Evolutionary conservation across 768 basidiomycete species (phyloP).

Genomic region (Mycena galericulata): DNA sequence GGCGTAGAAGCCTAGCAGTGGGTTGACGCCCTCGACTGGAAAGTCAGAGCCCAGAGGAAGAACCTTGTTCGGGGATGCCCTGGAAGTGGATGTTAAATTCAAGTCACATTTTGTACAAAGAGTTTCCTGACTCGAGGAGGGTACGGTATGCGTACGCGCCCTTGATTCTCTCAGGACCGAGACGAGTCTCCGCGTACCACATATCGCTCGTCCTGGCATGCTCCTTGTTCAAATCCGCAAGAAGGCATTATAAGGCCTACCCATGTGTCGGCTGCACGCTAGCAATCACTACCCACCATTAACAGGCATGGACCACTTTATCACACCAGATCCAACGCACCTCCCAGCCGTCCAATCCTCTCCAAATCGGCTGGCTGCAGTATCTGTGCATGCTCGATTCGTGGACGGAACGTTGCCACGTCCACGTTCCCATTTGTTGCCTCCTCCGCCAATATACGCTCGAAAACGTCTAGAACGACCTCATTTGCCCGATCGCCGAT

Average conservation of each 20-base stretch:
- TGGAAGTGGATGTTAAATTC: constrained; percentile 35
- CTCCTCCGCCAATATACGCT: constrained; percentile 62
- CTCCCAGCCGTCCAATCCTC: constrained; percentile 78
- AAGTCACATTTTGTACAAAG: background rate
- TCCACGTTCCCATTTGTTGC: constrained; percentile 43
- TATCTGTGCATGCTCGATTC: constrained; percentile 96
- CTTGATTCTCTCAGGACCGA: constrained; percentile 85
- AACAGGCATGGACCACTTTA: background rate
- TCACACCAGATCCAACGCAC: constrained; percentile 53
- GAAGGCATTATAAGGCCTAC: constrained; percentile 53
- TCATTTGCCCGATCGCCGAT: constrained; percentile 92
- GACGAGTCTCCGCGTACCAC: constrained; percentile 88
- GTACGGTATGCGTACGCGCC: constrained; percentile 93
- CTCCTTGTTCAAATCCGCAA: background rate
- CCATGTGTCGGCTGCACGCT: constrained; percentile 96
- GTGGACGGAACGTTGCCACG: constrained; percentile 68
- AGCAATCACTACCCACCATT: constrained; percentile 74
- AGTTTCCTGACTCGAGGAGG: constrained; percentile 68
- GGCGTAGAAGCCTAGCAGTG: constrained; percentile 90
- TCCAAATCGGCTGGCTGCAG: constrained; percentile 76
- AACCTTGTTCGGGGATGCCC: constrained; percentile 62
- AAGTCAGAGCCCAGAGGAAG: constrained; percentile 94
- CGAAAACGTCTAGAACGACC: constrained; percentile 86
- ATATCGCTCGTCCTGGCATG: constrained; percentile 84
- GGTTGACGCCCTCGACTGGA: constrained; percentile 92